Evolutionary conservation across 257 asterid genomes (phyloP).

Genomic region (Solanum etuberosum): DNA sequence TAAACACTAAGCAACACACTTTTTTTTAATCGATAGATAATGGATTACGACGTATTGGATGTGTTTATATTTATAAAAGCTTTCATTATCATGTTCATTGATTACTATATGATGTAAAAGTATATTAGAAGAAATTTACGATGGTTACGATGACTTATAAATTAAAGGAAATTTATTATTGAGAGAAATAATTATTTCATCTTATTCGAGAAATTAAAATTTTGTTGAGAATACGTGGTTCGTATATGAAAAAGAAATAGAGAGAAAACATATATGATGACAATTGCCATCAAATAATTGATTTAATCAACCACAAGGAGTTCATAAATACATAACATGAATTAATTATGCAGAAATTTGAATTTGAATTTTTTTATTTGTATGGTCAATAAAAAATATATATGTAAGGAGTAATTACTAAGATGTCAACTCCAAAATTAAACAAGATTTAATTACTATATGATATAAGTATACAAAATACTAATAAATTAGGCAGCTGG

Average conservation of each 20-base stretch:
- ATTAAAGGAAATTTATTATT: no score
- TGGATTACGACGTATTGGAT: neutral
- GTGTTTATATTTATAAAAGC: neutral
- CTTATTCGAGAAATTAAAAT: rapidly evolving
- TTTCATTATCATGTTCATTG: neutral
- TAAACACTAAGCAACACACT: neutral
- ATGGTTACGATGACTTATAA: neutral
- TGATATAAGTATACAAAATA: neutral
- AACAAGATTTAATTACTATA: neutral
- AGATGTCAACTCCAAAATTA: neutral
- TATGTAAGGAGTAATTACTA: neutral
- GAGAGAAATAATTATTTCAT: neutral
- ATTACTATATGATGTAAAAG: no score
- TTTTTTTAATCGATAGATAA: neutral
- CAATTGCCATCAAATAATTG: no score
- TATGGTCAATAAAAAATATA: neutral
- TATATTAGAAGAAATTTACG: no score
- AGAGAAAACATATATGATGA: no score
- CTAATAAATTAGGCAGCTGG: neutral
- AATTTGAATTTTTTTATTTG: neutral
- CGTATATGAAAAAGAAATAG: no score
- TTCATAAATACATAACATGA: neutral
- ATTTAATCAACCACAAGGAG: neutral
- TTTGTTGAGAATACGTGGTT: no score
- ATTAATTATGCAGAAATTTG: neutral